A percentile compares a stretch with the other conserved stretches of the same genome.
These are phyloP conservation scores for Debaryomycetaceae sp. DNA, from an alignment of 1,139 yeast species.

Conservation along the genomic window DNA sequence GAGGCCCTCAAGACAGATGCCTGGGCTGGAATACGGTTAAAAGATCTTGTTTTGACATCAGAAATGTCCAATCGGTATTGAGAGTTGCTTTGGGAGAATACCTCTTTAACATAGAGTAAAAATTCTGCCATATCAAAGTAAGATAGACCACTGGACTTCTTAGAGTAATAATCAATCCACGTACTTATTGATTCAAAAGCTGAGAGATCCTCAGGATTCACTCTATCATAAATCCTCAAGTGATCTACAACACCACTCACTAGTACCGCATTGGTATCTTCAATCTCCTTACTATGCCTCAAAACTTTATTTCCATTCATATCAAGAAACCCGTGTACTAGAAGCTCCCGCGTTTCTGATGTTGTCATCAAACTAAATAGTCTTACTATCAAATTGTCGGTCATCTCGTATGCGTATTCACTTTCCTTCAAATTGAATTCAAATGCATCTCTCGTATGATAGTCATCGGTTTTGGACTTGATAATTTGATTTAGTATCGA, in stretches of 20 bases:
- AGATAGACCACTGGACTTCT: constrained; percentile 10
- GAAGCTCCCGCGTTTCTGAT: constrained; percentile 59
- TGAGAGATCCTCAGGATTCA: constrained; percentile 13
- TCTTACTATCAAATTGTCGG: constrained; percentile 27
- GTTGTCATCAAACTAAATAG: constrained; percentile 35
- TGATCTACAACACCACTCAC: constrained; percentile 66
- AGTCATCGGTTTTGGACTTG: constrained; percentile 2
- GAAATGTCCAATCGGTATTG: constrained; percentile 28
- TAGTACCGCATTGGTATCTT: constrained; percentile 25
- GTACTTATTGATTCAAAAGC: constrained; percentile 24
- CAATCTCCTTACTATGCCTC: constrained; percentile 8
- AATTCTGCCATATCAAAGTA: constrained; percentile 21
- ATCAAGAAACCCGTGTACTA: constrained; percentile 52
- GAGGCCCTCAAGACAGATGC: constrained; percentile 46
- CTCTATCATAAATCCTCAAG: constrained; percentile 25
- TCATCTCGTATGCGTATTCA: constrained; percentile 30
- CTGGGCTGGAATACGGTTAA: constrained; percentile 41
- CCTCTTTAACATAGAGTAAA: constrained; percentile 12
- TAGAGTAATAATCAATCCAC: constrained; percentile 6
- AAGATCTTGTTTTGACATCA: constrained; percentile 59
- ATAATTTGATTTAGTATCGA: constrained; percentile 14
- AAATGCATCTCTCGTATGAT: background rate
- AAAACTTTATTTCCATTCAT: constrained; percentile 21
- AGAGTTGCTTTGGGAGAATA: constrained; percentile 14
- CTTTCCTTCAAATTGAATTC: constrained; percentile 14